phyloP scores from a whole-genome alignment of 2,329 filamentous ascomycete species.

The Drechslerella dactyloides region DNA sequence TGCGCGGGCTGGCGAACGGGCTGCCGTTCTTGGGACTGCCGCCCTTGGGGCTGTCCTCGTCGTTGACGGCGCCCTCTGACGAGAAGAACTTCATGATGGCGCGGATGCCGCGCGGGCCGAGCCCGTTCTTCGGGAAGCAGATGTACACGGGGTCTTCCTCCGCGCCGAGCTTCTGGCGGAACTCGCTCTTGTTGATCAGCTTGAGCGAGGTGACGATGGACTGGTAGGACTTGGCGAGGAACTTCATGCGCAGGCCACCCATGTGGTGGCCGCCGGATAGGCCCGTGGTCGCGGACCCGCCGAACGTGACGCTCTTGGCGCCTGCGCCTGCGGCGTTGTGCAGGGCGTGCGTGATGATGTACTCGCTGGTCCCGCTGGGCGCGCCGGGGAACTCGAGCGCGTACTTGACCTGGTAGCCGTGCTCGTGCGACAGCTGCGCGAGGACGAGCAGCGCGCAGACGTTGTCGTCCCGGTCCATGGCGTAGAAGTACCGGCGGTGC shows the following conservation, averaged over 20 bases:
- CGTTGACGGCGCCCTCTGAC: slow-evolving; percentile 34
- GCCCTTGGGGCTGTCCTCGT: slow-evolving; percentile 23
- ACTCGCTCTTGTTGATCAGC: slow-evolving; percentile 82
- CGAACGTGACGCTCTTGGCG: slow-evolving; percentile 78
- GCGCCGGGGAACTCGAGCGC: slow-evolving; percentile 89
- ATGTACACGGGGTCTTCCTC: slow-evolving; percentile 85
- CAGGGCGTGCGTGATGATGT: slow-evolving; percentile 75
- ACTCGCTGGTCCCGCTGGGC: slow-evolving; percentile 86
- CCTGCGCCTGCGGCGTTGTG: slow-evolving; percentile 67
- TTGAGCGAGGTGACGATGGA: slow-evolving; percentile 81
- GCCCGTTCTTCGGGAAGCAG: slow-evolving; percentile 83
- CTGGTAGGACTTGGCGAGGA: slow-evolving; percentile 81
- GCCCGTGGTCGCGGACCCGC: slow-evolving; percentile 76
- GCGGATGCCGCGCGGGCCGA: slow-evolving; percentile 79
- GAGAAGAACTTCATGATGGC: slow-evolving; percentile 78
- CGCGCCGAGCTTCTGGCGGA: slow-evolving; percentile 87
- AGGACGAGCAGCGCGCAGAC: slow-evolving; percentile 81
- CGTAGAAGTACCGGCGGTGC: slow-evolving; percentile 85
- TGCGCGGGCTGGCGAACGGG: slow-evolving; percentile 40
- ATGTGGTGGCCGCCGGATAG: slow-evolving; percentile 82
- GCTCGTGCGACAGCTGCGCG: slow-evolving; percentile 76
- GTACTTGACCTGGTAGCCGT: slow-evolving; percentile 95
- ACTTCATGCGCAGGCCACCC: slow-evolving; percentile 77
- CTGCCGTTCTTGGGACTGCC: slow-evolving; percentile 29
- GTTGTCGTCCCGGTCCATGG: slow-evolving; percentile 73